A percentile compares a stretch with the other conserved stretches of the same genome.
Conservation (phyloP, 805 yeast genomes). For the Candida sphagnicola region DNA sequence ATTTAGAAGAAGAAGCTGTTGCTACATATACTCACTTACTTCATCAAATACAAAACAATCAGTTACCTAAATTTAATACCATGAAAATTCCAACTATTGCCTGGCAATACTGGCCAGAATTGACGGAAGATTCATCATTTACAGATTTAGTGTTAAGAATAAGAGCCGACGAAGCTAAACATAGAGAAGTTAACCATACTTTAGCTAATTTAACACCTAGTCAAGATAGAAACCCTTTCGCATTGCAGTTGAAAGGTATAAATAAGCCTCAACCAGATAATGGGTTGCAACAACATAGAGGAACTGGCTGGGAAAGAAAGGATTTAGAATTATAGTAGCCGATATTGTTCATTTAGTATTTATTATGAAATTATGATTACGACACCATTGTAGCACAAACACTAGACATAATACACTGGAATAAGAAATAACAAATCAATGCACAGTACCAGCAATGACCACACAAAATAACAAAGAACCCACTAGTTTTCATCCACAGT, state of each 20-base stretch:
- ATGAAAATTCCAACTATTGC: slow-evolving; percentile 56
- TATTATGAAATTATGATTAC: no score
- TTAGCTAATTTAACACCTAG: slow-evolving; percentile 57
- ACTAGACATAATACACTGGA: no score
- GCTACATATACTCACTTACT: slow-evolving; percentile 60
- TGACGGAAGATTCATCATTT: slow-evolving; percentile 49
- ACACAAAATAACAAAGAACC: no score
- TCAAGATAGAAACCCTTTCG: slow-evolving; percentile 67
- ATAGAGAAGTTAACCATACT: slow-evolving; percentile 76
- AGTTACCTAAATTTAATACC: slow-evolving; percentile 45
- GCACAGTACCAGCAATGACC: no score
- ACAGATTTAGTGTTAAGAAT: slow-evolving; percentile 56
- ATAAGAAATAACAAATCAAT: no score
- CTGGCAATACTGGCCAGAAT: slow-evolving; percentile 55
- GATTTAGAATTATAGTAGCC: slow-evolving; percentile 28
- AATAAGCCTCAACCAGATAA: slow-evolving; percentile 35
- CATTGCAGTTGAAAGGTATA: slow-evolving; percentile 34
- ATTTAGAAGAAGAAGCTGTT: slow-evolving; percentile 75
- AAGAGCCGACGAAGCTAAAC: slow-evolving; percentile 77
- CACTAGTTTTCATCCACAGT: no score
- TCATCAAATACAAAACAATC: slow-evolving; percentile 50
- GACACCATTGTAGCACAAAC: no score
- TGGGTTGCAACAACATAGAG: slow-evolving; percentile 28
- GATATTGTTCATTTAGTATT: no score
- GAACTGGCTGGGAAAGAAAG: slow-evolving; percentile 39